Evolutionary conservation across 73 alveolate genomes (phyloP).

Genomic region (Tetrahymena elliotti): DNA sequence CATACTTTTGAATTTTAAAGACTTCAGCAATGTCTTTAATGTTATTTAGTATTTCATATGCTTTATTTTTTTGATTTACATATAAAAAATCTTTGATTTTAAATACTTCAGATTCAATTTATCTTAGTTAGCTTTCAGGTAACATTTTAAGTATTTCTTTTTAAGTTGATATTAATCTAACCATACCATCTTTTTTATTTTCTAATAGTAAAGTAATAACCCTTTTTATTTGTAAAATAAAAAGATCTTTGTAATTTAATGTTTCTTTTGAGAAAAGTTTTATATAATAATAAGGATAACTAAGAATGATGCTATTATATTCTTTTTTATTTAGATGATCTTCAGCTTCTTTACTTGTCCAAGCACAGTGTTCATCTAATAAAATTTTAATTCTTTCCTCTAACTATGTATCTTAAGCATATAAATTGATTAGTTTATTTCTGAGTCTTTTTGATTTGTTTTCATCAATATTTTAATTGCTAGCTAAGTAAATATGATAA

Average conservation of each 20-base stretch:
- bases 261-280: background rate
- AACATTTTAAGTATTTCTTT: background rate
- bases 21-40: background rate
- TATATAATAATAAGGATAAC: background rate
- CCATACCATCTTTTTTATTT: background rate
- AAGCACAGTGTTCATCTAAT: background rate
- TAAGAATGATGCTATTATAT: background rate
- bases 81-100: background rate
- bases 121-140: background rate
- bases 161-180: background rate
- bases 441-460: background rate
- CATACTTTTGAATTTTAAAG: background rate
- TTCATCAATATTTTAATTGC: background rate
- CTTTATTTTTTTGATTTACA: too few relatives aligned
- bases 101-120: background rate
- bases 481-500: background rate
- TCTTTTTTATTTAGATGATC: background rate
- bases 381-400: background rate
- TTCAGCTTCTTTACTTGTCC: background rate
- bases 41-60: background rate
- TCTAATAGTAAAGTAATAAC: background rate
- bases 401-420: background rate
- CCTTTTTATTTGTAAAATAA: background rate
- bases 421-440: background rate
- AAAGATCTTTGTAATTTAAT: background rate